A percentile compares a stretch with the other conserved stretches of the same genome.
These are phyloP conservation scores for Xylariaceae sp. DNA, from an alignment of 2,329 filamentous ascomycete genomes.

Conservation along the genomic window DNA sequence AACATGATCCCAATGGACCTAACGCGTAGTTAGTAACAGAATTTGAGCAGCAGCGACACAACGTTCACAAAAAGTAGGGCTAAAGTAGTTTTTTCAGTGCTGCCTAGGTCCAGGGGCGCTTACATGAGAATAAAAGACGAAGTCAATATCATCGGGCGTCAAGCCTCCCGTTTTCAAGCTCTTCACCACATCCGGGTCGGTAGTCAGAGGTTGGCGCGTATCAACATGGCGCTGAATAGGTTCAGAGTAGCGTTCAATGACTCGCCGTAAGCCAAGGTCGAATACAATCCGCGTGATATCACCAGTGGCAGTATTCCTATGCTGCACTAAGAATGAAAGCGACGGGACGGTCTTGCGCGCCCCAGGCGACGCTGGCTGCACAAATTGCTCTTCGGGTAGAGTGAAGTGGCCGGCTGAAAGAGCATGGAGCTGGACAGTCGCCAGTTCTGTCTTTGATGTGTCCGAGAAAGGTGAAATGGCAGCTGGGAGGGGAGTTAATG, in stretches of 20 bases:
- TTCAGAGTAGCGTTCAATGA: constrained; percentile 7
- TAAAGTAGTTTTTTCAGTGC: too few species aligned
- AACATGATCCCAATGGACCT: constrained; percentile 27
- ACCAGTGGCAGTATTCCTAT: neutral
- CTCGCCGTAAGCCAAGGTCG: constrained; percentile 16
- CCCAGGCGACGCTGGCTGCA: constrained; percentile 1
- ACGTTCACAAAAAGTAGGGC: too few species aligned
- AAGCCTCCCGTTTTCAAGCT: constrained; percentile 11
- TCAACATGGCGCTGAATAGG: constrained; percentile 17
- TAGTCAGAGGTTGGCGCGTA: constrained; percentile 20
- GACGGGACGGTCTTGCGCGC: constrained; percentile 20
- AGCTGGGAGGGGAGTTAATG: too few species aligned
- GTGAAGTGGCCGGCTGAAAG: constrained; percentile 21
- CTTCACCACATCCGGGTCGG: constrained; percentile 17
- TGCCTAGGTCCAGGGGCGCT: too few species aligned
- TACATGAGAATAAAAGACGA: constrained; percentile 25
- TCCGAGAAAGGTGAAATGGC: neutral
- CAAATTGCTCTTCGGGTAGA: constrained; percentile 23
- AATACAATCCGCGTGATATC: constrained; percentile 14
- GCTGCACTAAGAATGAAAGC: constrained; percentile 17
- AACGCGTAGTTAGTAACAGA: neutral
- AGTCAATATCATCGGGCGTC: constrained; percentile 20
- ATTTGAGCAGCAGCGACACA: too few species aligned
- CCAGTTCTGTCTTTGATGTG: neutral
- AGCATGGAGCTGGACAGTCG: constrained; percentile 14